Base-by-base conservation (phyloP, 106 monocot species). In the Dendrobium officinale region DNA sequence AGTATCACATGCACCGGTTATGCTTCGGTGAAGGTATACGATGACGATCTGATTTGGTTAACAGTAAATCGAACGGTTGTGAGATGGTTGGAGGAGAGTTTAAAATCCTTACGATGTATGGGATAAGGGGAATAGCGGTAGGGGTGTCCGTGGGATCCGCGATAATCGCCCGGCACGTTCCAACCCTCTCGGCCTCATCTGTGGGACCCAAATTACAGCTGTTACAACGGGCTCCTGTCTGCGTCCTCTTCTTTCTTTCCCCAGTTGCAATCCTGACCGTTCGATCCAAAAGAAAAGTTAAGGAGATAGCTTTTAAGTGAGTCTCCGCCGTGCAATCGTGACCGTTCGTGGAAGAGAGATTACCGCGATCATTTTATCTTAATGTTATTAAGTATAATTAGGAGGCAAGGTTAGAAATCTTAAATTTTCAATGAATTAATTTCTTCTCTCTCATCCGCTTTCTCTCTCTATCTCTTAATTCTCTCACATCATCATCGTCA, bases 141-240 rank as follows among this genome's bases (percentile, higher is more conserved):
- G 18, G 43, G 74, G 26, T 74, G 18, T 74, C 74, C 44, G 74
- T 73, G 73, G 73, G 73, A 73, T 73, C 73, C 73, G 73, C 74
- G 74, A 74, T 74, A 43, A 74, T 42, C 74, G 74, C 74, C 74
- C 26, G 74, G 74, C 74, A 74, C 74, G 74, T 74, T 74, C 74
- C 42, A 42, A 13, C 20, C 22, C 75, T 75, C 75, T 45, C 75
- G 40, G 42, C 42, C 42, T 20, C 74, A 6, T 19, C 40, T 43
- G 76, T 76, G 76, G 76, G 76, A 45, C 76, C 49, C 76, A 76
- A 22, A 13, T 48, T 27, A 76, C 76, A 76, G 76, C 76, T 76
- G 76, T 76, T 76, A 47, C 76, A 76, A 49, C 43, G 49, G 49
- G 48, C 27, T 27, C 26, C 49, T 76, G 76, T 76, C 76, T 76